Conservation (phyloP, 371 early-diverging fungal genomes). For the Apophysomyces variabilis region DNA sequence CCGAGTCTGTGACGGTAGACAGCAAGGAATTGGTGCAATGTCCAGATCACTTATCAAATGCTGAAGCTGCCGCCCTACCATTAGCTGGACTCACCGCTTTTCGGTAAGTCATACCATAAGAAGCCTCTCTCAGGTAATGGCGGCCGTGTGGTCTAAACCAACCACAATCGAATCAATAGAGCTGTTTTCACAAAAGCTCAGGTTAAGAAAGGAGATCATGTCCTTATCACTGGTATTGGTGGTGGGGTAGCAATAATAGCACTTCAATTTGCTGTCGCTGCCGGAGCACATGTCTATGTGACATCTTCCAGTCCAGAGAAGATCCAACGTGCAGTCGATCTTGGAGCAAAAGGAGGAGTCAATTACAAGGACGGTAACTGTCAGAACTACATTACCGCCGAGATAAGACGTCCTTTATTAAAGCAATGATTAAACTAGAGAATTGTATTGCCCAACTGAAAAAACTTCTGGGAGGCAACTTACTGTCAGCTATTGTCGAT, state of each 20-base stretch:
- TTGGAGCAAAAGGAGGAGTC: slow-evolving; percentile 75
- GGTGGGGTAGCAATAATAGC: slow-evolving; percentile 79
- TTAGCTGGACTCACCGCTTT: slow-evolving; percentile 74
- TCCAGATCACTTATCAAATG: slow-evolving; percentile 62
- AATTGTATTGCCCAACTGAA: slow-evolving; percentile 58
- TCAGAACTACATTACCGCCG: background rate
- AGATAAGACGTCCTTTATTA: background rate
- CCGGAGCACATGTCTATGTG: slow-evolving; percentile 76
- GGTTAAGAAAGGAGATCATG: slow-evolving; percentile 58
- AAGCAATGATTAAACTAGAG: slow-evolving; percentile 27
- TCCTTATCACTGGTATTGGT: slow-evolving; percentile 77
- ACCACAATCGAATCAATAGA: slow-evolving; percentile 18
- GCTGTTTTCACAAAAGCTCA: slow-evolving; percentile 65
- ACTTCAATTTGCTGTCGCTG: slow-evolving; percentile 69
- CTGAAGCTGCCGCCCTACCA: slow-evolving; percentile 73
- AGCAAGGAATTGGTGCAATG: slow-evolving; percentile 53
- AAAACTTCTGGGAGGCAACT: slow-evolving; percentile 40
- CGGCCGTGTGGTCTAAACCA: background rate
- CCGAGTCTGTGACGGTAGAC: slow-evolving; percentile 60
- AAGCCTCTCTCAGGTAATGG: background rate
- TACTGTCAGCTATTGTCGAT: slow-evolving; percentile 68
- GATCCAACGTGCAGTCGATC: slow-evolving; percentile 59
- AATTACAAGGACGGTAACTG: slow-evolving; percentile 67
- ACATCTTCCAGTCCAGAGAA: slow-evolving; percentile 72
- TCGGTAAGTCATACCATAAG: slow-evolving; percentile 27